Conservation (phyloP, 2,329 filamentous ascomycete genomes). For the Aureobasidium sp. region DNA sequence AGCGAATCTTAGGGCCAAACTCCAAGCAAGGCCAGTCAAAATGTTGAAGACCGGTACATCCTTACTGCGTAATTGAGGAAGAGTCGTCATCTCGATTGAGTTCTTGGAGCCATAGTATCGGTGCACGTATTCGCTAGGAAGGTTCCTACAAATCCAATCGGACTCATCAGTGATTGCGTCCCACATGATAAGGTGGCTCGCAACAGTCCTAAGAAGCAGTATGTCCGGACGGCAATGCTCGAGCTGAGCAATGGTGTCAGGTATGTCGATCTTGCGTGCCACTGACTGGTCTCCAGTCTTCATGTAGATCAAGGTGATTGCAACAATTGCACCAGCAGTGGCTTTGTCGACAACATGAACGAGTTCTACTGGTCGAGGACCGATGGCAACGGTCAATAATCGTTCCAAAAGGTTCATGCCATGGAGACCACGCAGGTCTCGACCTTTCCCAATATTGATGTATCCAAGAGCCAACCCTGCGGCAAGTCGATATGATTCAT, state of each 20-base stretch:
- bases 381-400: slow-evolving; percentile 75
- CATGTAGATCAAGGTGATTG: slow-evolving; percentile 89
- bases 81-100: not conserved
- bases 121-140: slow-evolving; percentile 57
- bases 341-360: slow-evolving; percentile 91
- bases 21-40: slow-evolving; percentile 79
- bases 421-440: slow-evolving; percentile 77
- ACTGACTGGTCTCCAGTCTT: slow-evolving; percentile 85
- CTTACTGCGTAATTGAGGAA: slow-evolving; percentile 57
- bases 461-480: slow-evolving; percentile 89
- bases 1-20: slow-evolving; percentile 40
- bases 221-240: slow-evolving; percentile 94
- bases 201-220: slow-evolving; percentile 79
- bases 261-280: slow-evolving; percentile 86
- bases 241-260: slow-evolving; percentile 82
- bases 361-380: slow-evolving; percentile 82
- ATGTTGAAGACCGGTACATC: slow-evolving; percentile 94
- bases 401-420: slow-evolving; percentile 92
- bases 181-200: slow-evolving; percentile 91
- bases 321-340: slow-evolving; percentile 86
- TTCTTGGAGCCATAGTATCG: slow-evolving; percentile 8
- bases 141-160: slow-evolving; percentile 66
- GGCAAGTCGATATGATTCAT: slow-evolving; percentile 92
- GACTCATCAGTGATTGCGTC: slow-evolving; percentile 59
- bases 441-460: slow-evolving; percentile 90